These are phyloP conservation scores for Pecoramyces ruminantium DNA, from an alignment of 192 early-diverging fungal genomes.

Conservation along the genomic window DNA sequence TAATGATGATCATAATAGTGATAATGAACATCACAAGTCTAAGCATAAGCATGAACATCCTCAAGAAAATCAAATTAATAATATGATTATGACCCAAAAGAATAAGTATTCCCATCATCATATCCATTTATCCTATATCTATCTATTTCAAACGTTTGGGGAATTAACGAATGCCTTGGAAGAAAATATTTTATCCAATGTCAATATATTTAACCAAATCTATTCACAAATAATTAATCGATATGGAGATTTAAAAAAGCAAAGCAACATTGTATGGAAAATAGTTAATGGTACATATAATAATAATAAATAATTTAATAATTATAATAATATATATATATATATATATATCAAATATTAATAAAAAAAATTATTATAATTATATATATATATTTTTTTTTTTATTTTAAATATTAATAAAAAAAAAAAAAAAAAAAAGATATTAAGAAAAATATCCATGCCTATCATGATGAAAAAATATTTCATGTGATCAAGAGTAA, in stretches of 20 bases:
- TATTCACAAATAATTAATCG: background rate
- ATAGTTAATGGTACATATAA: background rate
- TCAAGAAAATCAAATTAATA: no score
- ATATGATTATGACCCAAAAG: background rate
- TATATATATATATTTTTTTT: no score
- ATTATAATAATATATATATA: background rate
- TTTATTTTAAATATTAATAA: no score
- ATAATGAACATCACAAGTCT: no score
- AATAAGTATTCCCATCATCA: background rate
- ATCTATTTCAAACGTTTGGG: background rate
- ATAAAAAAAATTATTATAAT: no score
- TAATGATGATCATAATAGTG: no score
- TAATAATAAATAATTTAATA: background rate
- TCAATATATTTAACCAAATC: background rate
- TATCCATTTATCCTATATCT: background rate
- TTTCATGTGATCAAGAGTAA: background rate
- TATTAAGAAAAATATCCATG: background rate
- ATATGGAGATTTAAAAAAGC: background rate
- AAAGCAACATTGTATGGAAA: background rate
- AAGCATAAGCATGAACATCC: no score
- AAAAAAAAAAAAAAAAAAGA: no score
- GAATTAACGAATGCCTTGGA: background rate
- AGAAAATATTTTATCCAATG: background rate
- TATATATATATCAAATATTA: background rate
- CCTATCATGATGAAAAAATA: background rate